Conservation (phyloP, 805 yeast genomes). For the Sugiyamaella valdiviana region DNA sequence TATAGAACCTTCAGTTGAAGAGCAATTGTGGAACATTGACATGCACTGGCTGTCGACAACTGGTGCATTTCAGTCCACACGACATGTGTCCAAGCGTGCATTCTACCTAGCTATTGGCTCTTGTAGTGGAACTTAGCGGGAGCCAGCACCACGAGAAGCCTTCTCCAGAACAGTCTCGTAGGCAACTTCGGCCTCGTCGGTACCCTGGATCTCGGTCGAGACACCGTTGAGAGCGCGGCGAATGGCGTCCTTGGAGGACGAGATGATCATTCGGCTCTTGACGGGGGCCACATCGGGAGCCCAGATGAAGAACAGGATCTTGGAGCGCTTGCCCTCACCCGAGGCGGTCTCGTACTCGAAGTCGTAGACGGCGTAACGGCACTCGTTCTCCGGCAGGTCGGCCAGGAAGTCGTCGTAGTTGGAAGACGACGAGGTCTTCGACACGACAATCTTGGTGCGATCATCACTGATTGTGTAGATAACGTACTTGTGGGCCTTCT, state of each 20-base stretch:
- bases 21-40: too few relatives aligned
- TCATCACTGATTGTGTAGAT: slow-evolving; percentile 74
- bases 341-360: slow-evolving; percentile 87
- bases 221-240: slow-evolving; percentile 97
- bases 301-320: slow-evolving; percentile 79
- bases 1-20: too few relatives aligned
- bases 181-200: slow-evolving; percentile 95
- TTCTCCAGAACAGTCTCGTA: slow-evolving; percentile 86
- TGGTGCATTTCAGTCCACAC: too few relatives aligned
- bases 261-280: slow-evolving; percentile 93
- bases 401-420: slow-evolving; percentile 84
- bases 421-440: slow-evolving; percentile 64
- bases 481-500: slow-evolving; percentile 74
- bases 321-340: slow-evolving; percentile 89
- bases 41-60: too few relatives aligned
- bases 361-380: slow-evolving; percentile 94
- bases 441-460: slow-evolving; percentile 88
- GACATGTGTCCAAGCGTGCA: background rate
- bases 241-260: slow-evolving; percentile 95
- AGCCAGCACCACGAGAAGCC: slow-evolving; percentile 77
- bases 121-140: slow-evolving; percentile 27
- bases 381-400: slow-evolving; percentile 89
- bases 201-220: slow-evolving; percentile 92
- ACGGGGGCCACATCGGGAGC: slow-evolving; percentile 96
- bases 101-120: background rate